Percentiles rank a stretch among this genome's conserved stretches.
Evolutionary conservation across 2,329 filamentous ascomycete genomes (phyloP).

Genomic region (Fusarium sublunatum): DNA sequence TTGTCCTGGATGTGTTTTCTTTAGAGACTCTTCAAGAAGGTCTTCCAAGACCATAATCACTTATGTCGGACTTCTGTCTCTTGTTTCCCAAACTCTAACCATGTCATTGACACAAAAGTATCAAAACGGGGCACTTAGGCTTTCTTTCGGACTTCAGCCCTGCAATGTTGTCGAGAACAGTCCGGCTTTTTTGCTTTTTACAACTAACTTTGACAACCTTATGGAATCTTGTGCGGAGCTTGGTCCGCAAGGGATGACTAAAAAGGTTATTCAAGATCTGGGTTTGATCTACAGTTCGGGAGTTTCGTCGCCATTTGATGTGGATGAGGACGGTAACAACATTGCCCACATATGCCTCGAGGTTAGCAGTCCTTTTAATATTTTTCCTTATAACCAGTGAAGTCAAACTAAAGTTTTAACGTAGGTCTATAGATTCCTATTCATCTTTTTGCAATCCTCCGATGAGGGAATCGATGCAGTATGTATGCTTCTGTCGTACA

Average conservation of each 20-base stretch:
- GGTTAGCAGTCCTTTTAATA: neutral
- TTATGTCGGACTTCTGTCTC: neutral
- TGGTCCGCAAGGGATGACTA: accelerated
- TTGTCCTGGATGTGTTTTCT: neutral
- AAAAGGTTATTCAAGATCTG: neutral
- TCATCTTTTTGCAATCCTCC: too few species aligned
- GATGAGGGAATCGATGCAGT: too few species aligned
- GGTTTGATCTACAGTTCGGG: neutral
- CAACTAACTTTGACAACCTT: too few species aligned
- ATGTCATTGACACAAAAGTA: accelerated
- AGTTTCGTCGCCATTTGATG: neutral
- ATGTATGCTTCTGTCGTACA: neutral
- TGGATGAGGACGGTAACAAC: neutral
- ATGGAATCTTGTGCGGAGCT: neutral
- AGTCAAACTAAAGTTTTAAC: too few species aligned
- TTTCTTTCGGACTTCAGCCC: neutral
- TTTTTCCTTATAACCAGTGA: neutral
- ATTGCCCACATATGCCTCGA: neutral
- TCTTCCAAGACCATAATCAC: neutral
- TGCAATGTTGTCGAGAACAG: neutral
- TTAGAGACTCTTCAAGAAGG: accelerated
- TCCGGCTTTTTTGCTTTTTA: neutral
- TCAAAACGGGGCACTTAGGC: neutral
- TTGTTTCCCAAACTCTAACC: accelerated
- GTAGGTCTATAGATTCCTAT: too few species aligned